These are phyloP conservation scores for Populus hybrid DNA, from an alignment of 441 rosid genomes.

Conservation along the genomic window DNA sequence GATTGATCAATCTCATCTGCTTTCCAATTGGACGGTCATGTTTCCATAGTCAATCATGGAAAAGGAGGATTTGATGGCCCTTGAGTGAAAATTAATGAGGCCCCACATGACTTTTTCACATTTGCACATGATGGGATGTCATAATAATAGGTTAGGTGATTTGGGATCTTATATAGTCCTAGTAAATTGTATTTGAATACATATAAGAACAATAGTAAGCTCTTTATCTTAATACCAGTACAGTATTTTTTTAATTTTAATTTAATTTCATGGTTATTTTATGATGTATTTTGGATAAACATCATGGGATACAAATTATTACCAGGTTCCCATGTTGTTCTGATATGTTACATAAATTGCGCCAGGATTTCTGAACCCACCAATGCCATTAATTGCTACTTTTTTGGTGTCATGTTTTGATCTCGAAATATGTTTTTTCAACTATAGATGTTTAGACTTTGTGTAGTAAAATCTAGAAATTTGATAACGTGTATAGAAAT, in stretches of 20 bases:
- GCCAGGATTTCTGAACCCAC: not conserved
- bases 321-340: not conserved
- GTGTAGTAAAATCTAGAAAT: not conserved
- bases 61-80: not conserved
- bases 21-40: not conserved
- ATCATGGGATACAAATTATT: not conserved
- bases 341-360: not conserved
- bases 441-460: too few relatives aligned
- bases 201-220: not conserved
- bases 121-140: conserved; percentile 6
- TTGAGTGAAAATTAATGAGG: not conserved
- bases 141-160: not conserved
- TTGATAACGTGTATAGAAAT: not conserved
- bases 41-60: not conserved
- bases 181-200: not conserved
- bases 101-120: not conserved
- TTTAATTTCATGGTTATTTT: too few relatives aligned
- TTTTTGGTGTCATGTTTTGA: not conserved
- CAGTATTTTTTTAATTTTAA: not conserved
- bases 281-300: not conserved
- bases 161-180: conserved; percentile 9
- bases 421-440: not conserved
- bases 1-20: conserved; percentile 9
- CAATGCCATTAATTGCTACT: not conserved
- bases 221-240: not conserved